phyloP scores from a whole-genome alignment of 139 green algal species.

The Coelastrella sp. region DNA sequence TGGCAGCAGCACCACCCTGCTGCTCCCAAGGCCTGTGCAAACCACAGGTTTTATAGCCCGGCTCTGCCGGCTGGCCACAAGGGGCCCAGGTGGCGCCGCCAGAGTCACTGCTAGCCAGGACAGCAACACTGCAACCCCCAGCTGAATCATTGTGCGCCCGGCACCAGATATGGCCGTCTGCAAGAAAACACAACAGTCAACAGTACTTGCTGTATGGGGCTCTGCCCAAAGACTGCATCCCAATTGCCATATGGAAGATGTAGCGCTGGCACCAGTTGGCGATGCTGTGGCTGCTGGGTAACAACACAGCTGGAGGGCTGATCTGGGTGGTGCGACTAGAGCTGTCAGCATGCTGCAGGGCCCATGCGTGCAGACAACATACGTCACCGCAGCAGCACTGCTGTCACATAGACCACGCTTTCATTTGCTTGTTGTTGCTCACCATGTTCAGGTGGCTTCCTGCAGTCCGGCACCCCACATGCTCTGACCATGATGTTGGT shows the following conservation, averaged over 20 bases:
- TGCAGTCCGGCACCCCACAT: not conserved
- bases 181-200: not conserved
- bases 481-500: not conserved
- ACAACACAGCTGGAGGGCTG: too few species aligned
- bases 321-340: too few species aligned
- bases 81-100: not conserved
- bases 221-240: too few species aligned
- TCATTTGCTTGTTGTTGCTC: not conserved
- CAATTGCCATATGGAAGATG: not conserved
- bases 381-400: too few species aligned
- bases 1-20: not conserved
- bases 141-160: not conserved
- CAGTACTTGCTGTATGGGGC: too few species aligned
- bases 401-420: too few species aligned
- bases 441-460: not conserved
- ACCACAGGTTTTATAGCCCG: not conserved
- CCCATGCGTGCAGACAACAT: too few species aligned
- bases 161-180: not conserved
- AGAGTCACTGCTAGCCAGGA: not conserved
- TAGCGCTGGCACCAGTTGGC: too few species aligned
- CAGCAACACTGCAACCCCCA: not conserved
- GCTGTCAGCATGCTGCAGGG: too few species aligned
- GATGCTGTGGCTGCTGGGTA: too few species aligned
- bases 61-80: not conserved
- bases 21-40: not conserved